Evolutionary conservation across 176 grass and related monocot genomes (phyloP), one percentile per base, ranked within the genome.

Genomic region (Puya raimondii): DNA sequence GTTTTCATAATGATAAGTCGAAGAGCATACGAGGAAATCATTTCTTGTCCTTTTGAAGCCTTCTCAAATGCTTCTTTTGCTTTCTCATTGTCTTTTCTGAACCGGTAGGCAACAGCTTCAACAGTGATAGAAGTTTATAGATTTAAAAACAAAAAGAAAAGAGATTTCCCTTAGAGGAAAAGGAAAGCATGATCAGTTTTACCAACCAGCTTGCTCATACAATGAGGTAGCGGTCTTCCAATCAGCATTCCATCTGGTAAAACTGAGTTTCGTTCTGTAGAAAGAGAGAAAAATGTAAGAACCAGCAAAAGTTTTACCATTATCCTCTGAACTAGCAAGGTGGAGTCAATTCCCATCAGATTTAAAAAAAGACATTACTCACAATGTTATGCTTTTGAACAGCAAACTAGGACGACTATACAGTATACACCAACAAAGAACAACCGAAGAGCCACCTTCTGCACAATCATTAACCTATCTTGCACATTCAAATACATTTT

Each of bases 51-150:
- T 85, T 93, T 99, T 26, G 94, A 93, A 79, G 94, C 94, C 78
- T 90, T 99, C 78, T 99, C 94, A 75, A 99, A 99, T 70, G 94
- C 94, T 69, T 88, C 94, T 84, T 99, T 99, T 72, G 90, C 94
- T 91, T 93, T 99, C 72, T 88, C 94, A 54, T 86, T 93, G 49
- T 93, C 80, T 86, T 90, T 99, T 73, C 57, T 86, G 71, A 90
- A 90, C 76, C 82, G 90, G 80, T 93, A 99, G 12, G 79, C 82
- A 75, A 91, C 78, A 78, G 94, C 94, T 99, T 88, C 51, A 82
- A 72, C 76, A 70, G 48, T 64, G 65, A 84, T 49, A 77, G 52
- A 78, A 54, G 67, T 84, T 71, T 77, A 33, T 64, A 64, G 42
- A 51, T 56, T 56, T 10, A 61, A 56, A 61, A 71, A 4, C 4